Evolutionary conservation across 805 yeast genomes (phyloP).

Genomic region (Grigorovia humatica): DNA sequence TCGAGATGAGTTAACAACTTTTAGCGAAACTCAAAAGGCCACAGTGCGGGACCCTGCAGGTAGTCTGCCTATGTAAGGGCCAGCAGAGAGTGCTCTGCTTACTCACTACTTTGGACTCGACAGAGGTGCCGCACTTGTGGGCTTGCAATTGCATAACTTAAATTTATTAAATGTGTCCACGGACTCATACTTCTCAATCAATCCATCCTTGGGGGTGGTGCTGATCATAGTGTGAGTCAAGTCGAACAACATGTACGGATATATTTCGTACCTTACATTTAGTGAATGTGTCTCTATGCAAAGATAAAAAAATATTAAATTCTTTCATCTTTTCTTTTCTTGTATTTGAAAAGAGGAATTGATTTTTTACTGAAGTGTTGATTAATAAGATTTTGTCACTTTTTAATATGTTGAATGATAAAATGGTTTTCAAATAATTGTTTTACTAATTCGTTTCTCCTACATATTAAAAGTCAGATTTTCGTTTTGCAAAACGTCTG

Average conservation of each 20-base stretch:
- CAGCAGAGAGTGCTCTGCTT: neutral
- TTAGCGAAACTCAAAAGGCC: too few relatives aligned
- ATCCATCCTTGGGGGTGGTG: neutral
- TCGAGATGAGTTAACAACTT: too few relatives aligned
- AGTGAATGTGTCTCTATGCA: conserved; percentile 31
- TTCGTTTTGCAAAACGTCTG: neutral
- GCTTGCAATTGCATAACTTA: conserved; percentile 23
- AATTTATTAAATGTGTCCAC: conserved; percentile 20
- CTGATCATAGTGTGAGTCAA: neutral
- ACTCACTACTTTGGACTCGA: neutral
- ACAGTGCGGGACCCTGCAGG: too few relatives aligned
- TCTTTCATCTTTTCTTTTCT: too few relatives aligned
- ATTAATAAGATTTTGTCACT: neutral
- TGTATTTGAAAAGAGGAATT: too few relatives aligned
- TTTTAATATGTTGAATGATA: neutral
- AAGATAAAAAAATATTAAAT: conserved; percentile 7
- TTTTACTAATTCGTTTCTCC: neutral
- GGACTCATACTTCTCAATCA: neutral
- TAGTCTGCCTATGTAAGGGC: too few relatives aligned
- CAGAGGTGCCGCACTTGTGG: neutral
- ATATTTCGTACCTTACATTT: conserved; percentile 9
- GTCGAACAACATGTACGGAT: conserved; percentile 2
- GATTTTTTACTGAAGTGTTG: neutral
- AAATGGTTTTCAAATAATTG: neutral
- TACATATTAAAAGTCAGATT: neutral